A percentile compares a stretch with the other conserved stretches of the same genome.
Conservation (phyloP, 2,329 filamentous ascomycete genomes). For the Stemphylium beticola region DNA sequence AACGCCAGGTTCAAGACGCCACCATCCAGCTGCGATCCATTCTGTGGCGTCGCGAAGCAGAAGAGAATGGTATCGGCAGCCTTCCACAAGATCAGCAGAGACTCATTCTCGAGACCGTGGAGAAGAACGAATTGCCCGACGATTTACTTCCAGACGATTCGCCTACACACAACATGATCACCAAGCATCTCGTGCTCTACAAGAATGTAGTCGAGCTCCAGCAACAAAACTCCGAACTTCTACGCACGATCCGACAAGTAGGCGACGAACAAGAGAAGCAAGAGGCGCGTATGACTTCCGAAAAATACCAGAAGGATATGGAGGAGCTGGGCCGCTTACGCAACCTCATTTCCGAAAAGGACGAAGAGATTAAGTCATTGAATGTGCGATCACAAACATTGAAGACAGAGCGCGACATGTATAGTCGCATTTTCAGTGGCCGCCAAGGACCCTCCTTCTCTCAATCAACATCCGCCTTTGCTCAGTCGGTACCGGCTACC, state of each 20-base stretch:
- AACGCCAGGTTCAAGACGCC: constrained; percentile 86
- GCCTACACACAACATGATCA: constrained; percentile 87
- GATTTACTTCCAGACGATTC: constrained; percentile 70
- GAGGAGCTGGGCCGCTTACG: constrained; percentile 76
- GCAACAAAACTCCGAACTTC: constrained; percentile 82
- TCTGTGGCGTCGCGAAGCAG: constrained; percentile 82
- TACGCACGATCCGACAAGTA: constrained; percentile 82
- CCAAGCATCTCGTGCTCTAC: constrained; percentile 87
- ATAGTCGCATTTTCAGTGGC: constrained; percentile 90
- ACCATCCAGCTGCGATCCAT: constrained; percentile 90
- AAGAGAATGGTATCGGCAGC: constrained; percentile 77
- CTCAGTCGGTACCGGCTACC: constrained; percentile 25
- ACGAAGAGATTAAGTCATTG: constrained; percentile 84
- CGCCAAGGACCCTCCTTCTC: constrained; percentile 60
- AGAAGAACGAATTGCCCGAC: constrained; percentile 73
- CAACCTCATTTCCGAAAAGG: constrained; percentile 75
- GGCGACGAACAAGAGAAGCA: constrained; percentile 91
- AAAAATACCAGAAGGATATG: constrained; percentile 62
- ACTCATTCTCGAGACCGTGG: constrained; percentile 76
- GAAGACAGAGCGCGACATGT: constrained; percentile 95
- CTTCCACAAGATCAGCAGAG: constrained; percentile 74
- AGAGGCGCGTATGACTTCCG: constrained; percentile 71
- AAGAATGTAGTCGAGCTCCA: constrained; percentile 84
- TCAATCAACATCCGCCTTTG: constrained; percentile 26
- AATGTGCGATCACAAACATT: constrained; percentile 88